Evolutionary conservation across 208 protist species (phyloP), one percentile per base, ranked within the genome.

Genomic region (Acanthamoeba rhysodes): DNA sequence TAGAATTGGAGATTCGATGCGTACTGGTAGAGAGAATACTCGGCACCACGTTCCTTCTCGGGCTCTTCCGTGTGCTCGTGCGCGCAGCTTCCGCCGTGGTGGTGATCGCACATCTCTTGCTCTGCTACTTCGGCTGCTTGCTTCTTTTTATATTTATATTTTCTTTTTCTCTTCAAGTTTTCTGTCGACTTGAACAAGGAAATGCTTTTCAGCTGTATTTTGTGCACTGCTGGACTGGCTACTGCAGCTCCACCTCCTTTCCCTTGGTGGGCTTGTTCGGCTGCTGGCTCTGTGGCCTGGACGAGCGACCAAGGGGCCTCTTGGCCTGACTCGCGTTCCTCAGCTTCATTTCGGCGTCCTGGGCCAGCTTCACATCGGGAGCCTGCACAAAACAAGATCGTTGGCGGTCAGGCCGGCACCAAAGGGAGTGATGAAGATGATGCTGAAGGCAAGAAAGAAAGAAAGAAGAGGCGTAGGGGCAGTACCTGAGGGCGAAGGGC

Each of bases 31-130:
- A 91, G 59, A 5, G 85, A 48, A 50, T 91, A 91, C 57, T 91
- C 85, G 29, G 50, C 85, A 20, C 85, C 85, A 0, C 55, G 27
- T 45, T 91, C 85, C 32, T 45, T 24, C 85, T 91, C 85, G 20
- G 85, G 85, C 85, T 91, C 85, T 14, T 91, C 57, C 4, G 50
- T 91, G 57, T 91, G 85, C 85, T 91, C 85, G 29, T 91, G 85
- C 32, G 85, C 85, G 27, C 85, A 91, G 34, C 57, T 27, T n/a
- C 55, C 85, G 14, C 27, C 22, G 59, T 91, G 85, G 57, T 91
- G 85, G 18, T 91, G 85, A 72, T 91, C 3, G 3, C 85, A 14
- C 85, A 64, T 57, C 72, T 91, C 34, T 34, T 34, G 37, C 3
- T 45, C 41, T 45, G 41, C 41, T 45, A 45, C 41, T 41, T 41